phyloP scores from a whole-genome alignment of 2,329 filamentous ascomycete species.

The Aspergillus sp. region DNA sequence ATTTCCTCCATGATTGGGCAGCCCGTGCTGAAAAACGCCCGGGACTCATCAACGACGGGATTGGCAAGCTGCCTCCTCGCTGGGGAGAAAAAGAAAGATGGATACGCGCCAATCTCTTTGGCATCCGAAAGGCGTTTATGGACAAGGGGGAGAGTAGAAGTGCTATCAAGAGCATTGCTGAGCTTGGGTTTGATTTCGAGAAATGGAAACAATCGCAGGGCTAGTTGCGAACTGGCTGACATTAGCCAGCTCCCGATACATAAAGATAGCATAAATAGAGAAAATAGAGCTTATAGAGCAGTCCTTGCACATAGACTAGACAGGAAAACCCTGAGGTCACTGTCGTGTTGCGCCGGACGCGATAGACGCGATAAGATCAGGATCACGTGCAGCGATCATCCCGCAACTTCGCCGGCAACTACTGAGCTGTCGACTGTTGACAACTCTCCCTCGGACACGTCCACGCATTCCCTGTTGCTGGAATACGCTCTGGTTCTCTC shows the following conservation, averaged over 20 bases:
- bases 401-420: conserved; percentile 10
- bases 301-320: not conserved
- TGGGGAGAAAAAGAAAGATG: conserved; percentile 68
- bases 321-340: too few relatives aligned
- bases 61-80: conserved; percentile 58
- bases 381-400: conserved; percentile 27
- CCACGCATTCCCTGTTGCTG: not conserved
- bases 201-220: conserved; percentile 19
- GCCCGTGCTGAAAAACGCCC: conserved; percentile 25
- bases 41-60: conserved; percentile 36
- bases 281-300: not conserved
- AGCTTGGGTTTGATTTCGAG: conserved; percentile 62
- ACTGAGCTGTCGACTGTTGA: not conserved
- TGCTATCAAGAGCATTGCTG: conserved; percentile 55
- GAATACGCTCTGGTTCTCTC: too few relatives aligned
- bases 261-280: not conserved
- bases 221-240: not conserved
- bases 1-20: conserved; percentile 39
- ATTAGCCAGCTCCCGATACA: not conserved
- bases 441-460: conserved; percentile 7
- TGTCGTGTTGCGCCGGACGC: too few relatives aligned
- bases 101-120: conserved; percentile 59
- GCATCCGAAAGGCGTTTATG: conserved; percentile 66
- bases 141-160: conserved; percentile 50
- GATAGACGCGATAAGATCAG: too few relatives aligned